Evolutionary conservation across 345 rosid species (phyloP).

Genomic region (Carallia pectinifolia): DNA sequence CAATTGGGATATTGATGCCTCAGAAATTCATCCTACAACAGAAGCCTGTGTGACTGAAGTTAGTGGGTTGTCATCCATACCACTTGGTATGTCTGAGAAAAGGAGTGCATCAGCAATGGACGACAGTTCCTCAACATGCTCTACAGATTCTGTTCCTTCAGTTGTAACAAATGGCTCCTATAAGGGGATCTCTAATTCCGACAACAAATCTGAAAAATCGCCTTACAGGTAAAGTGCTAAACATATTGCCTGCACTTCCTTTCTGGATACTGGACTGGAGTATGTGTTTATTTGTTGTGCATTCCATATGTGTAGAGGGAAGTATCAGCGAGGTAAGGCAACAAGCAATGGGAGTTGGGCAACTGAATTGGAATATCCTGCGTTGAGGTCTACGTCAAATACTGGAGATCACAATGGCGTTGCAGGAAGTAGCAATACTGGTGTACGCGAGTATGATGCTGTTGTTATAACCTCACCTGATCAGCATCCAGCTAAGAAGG

Average conservation of each 20-base stretch:
- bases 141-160: slow-evolving; percentile 73
- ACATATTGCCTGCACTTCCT: not conserved
- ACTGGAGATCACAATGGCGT: slow-evolving; percentile 38
- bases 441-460: slow-evolving; percentile 43
- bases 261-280: not conserved
- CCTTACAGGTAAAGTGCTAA: slow-evolving; percentile 49
- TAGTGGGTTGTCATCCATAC: slow-evolving; percentile 51
- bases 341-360: slow-evolving; percentile 42
- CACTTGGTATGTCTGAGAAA: slow-evolving; percentile 61
- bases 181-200: slow-evolving; percentile 47
- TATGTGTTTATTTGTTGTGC: not conserved
- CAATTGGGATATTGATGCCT: slow-evolving; percentile 82
- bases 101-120: slow-evolving; percentile 58
- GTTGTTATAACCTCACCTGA: slow-evolving; percentile 31
- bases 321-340: slow-evolving; percentile 44
- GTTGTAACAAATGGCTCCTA: slow-evolving; percentile 55
- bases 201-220: slow-evolving; percentile 43
- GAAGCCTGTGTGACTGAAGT: slow-evolving; percentile 58
- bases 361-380: slow-evolving; percentile 42
- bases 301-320: slow-evolving; percentile 22
- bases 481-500: slow-evolving; percentile 43
- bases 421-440: slow-evolving; percentile 43
- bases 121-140: slow-evolving; percentile 95
- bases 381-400: slow-evolving; percentile 42
- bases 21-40: slow-evolving; percentile 60